These are phyloP conservation scores for Didymella sp. DNA, from an alignment of 2,329 filamentous ascomycete genomes.

Conservation along the genomic window DNA sequence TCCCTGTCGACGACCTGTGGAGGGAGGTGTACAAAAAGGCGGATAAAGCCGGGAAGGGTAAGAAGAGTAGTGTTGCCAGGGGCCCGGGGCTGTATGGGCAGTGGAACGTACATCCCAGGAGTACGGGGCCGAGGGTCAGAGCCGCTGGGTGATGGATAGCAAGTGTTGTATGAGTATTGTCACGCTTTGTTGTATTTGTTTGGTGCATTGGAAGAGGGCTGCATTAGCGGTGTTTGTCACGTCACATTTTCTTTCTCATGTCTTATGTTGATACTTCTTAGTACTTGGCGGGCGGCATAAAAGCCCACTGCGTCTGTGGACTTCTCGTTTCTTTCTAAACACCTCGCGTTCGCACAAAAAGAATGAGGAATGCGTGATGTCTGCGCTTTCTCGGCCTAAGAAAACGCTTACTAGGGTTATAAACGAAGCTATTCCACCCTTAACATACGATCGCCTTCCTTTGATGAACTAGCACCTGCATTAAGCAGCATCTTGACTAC, in stretches of 20 bases:
- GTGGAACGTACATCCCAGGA: conserved; percentile 25
- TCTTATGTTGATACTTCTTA: background rate
- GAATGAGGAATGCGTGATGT: too few relatives aligned
- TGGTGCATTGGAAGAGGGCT: background rate
- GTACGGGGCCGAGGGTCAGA: conserved; percentile 13
- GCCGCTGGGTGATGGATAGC: background rate
- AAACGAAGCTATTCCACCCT: too few relatives aligned
- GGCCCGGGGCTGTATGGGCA: conserved; percentile 6
- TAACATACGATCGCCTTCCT: too few relatives aligned
- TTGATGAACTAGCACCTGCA: too few relatives aligned
- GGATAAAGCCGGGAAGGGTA: background rate
- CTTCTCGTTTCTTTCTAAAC: too few relatives aligned
- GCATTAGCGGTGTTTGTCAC: background rate
- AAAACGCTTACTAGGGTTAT: too few relatives aligned
- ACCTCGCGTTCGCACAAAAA: too few relatives aligned
- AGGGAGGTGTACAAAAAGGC: conserved; percentile 19
- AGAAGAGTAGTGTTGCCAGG: background rate
- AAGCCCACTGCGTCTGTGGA: background rate
- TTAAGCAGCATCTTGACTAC: too few relatives aligned
- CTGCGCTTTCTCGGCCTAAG: too few relatives aligned
- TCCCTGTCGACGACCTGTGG: conserved; percentile 40
- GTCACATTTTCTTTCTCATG: background rate
- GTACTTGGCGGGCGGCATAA: background rate
- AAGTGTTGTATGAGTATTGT: background rate
- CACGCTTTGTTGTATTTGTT: background rate